A percentile compares a stretch with the other conserved stretches of the same genome.
Conservation (phyloP, 225 moss, liverwort and hornwort genomes). For the Thuidium tamariscinum region DNA sequence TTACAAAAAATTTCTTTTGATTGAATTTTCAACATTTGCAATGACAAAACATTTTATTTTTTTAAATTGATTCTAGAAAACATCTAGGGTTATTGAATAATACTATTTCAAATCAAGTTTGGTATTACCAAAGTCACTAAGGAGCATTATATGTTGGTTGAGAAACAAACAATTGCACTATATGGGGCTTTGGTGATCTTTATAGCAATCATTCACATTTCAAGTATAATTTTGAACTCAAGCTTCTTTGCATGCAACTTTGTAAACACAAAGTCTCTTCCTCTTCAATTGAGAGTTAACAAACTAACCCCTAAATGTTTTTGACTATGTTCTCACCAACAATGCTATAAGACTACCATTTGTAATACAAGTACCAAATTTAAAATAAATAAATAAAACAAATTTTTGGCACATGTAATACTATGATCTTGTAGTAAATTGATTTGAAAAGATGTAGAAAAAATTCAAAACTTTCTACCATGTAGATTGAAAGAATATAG, state of each 20-base stretch:
- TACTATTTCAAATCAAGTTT: not conserved
- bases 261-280: fast-evolving
- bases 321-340: too few species aligned
- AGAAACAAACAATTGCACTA: fast-evolving
- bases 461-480: too few species aligned
- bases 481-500: too few species aligned
- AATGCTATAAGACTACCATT: too few species aligned
- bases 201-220: not conserved
- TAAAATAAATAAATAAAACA: too few species aligned
- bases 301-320: too few species aligned
- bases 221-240: not conserved
- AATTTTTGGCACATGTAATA: too few species aligned
- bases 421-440: too few species aligned
- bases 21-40: not conserved
- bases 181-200: fast-evolving
- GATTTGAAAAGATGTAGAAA: too few species aligned
- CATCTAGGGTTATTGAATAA: fast-evolving
- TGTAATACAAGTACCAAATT: too few species aligned
- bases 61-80: not conserved
- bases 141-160: not conserved
- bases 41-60: not conserved
- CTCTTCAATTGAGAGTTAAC: not conserved
- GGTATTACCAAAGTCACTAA: not conserved
- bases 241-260: fast-evolving
- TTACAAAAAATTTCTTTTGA: fast-evolving